phyloP scores from a whole-genome alignment of 495 filamentous ascomycete genomes.

The Tricharina praecox region DNA sequence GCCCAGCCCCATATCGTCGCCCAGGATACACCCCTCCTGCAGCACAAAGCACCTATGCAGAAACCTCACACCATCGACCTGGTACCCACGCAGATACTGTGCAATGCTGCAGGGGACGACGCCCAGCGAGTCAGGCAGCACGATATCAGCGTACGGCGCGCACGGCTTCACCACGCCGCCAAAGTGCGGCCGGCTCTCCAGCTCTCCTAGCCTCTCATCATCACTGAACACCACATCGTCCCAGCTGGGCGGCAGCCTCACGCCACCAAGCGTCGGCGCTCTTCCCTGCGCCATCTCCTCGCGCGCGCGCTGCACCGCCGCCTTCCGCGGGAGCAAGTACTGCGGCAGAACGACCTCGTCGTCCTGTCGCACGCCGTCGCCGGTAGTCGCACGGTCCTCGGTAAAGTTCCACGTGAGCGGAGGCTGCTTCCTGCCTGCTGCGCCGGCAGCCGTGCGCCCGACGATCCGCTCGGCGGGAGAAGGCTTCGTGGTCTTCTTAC shows the following conservation, averaged over 20 bases:
- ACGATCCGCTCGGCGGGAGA: background rate
- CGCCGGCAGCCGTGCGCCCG: background rate
- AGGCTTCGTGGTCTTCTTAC: background rate
- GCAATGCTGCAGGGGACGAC: conserved; percentile 80
- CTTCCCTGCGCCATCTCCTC: conserved; percentile 33
- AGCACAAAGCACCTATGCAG: conserved; percentile 81
- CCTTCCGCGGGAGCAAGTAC: conserved; percentile 37
- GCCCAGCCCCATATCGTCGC: conserved; percentile 94
- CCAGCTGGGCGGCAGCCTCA: conserved; percentile 64
- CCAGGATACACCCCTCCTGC: conserved; percentile 75
- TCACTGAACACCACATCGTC: conserved; percentile 76
- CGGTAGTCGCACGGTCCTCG: conserved; percentile 16
- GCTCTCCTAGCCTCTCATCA: conserved; percentile 53
- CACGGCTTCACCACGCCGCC: conserved; percentile 35
- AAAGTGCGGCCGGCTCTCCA: conserved; percentile 39
- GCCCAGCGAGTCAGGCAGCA: conserved; percentile 58
- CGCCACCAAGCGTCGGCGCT: conserved; percentile 44
- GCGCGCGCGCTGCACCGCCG: conserved; percentile 39
- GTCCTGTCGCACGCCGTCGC: conserved; percentile 14
- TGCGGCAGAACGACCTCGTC: conserved; percentile 28
- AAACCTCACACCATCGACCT: conserved; percentile 69
- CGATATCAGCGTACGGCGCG: conserved; percentile 50
- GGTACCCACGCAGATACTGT: conserved; percentile 84
- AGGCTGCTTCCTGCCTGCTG: too few relatives aligned
- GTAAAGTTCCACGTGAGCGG: conserved; percentile 8